Evolutionary conservation across 2,329 filamentous ascomycete species (phyloP).

Genomic region (Ploettnerulaceae sp.): DNA sequence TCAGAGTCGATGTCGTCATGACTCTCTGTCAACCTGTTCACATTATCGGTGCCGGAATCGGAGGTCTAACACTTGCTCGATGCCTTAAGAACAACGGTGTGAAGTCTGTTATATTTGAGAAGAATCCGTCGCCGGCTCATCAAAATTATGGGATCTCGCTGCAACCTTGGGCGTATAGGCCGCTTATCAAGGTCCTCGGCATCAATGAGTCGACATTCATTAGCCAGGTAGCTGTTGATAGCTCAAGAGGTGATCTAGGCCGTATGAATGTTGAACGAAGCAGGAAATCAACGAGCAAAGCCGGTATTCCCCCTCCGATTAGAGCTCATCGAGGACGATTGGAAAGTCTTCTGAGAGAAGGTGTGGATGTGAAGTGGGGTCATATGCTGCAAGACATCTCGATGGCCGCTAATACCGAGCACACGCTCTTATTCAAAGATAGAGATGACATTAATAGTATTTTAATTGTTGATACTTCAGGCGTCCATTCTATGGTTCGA

Average conservation of each 20-base stretch:
- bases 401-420: background rate
- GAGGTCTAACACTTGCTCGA: constrained; percentile 15
- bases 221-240: constrained; percentile 13
- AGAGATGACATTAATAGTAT: constrained; percentile 1
- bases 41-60: constrained; percentile 16
- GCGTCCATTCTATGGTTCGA: constrained; percentile 13
- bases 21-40: constrained; percentile 9
- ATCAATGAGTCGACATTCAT: constrained; percentile 11
- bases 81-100: constrained; percentile 12
- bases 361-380: constrained; percentile 15
- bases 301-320: background rate
- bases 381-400: constrained; percentile 5
- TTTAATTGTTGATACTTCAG: constrained; percentile 11
- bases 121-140: constrained; percentile 7
- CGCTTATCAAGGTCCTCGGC: constrained; percentile 11
- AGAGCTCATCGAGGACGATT: constrained; percentile 16
- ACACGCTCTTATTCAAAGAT: constrained; percentile 9
- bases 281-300: background rate
- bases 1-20: constrained; percentile 15
- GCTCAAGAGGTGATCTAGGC: background rate
- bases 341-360: constrained; percentile 14
- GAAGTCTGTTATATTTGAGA: constrained; percentile 12
- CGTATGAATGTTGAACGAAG: background rate
- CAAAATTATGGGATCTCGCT: constrained; percentile 17
- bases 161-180: constrained; percentile 9